Evolutionary conservation across 106 monocot genomes (phyloP).

Genomic region (Dioscorea alata): DNA sequence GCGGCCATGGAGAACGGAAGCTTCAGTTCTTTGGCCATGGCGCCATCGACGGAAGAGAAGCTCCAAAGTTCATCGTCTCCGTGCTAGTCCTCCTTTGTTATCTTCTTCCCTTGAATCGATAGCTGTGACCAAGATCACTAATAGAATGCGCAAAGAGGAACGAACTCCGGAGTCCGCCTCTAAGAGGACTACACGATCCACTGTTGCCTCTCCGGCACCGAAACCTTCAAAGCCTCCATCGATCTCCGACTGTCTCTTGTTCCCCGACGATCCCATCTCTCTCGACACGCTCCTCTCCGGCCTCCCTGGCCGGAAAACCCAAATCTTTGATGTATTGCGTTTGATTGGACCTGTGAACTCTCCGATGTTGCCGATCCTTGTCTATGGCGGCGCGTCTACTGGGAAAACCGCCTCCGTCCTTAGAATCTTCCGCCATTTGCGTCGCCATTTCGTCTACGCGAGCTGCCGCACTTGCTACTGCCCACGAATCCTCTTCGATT

Average conservation of each 20-base stretch:
- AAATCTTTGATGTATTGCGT: conserved; percentile 17
- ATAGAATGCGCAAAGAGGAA: background rate
- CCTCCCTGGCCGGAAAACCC: conserved; percentile 22
- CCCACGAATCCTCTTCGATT: conserved; percentile 54
- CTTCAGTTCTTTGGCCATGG: background rate
- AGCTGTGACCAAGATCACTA: no score
- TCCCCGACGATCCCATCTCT: conserved; percentile 1
- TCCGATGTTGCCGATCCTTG: conserved; percentile 60
- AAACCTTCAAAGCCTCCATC: background rate
- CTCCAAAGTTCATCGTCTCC: background rate
- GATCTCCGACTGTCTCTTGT: background rate
- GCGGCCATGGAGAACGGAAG: background rate
- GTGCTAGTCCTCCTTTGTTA: background rate
- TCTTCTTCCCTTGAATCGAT: background rate
- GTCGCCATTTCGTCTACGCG: conserved; percentile 57
- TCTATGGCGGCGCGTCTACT: conserved; percentile 68
- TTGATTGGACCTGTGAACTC: conserved; percentile 56
- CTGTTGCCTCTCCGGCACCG: background rate
- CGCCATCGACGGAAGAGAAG: background rate
- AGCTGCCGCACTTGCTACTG: conserved; percentile 57
- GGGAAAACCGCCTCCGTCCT: conserved; percentile 69
- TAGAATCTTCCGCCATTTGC: conserved; percentile 49
- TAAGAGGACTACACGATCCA: conserved; percentile 12
- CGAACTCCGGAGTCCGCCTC: background rate
- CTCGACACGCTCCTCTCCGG: conserved; percentile 2